Base-by-base conservation (phyloP, 768 basidiomycete genomes). In the Lactarius quietus region DNA sequence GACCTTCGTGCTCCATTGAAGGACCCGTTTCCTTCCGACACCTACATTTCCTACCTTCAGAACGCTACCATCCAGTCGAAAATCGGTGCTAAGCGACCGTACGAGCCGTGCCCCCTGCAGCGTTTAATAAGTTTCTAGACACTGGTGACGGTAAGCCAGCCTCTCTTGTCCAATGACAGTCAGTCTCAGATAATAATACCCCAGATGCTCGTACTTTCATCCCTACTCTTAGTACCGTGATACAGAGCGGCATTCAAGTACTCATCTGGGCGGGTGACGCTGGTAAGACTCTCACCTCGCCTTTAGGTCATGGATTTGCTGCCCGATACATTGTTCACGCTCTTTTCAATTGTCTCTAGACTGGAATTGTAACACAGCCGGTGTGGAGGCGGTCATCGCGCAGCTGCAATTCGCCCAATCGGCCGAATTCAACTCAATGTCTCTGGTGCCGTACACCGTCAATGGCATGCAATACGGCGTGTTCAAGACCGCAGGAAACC, bases 351-450 rank as follows among this genome's bases (percentile, higher is more conserved):
- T n/a, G n/a, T n/a, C n/a, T n/a, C n/a, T 5, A 39, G 80, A 82
- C 69, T 82, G 78, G 67, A 79, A 81, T 54, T 66, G 78, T 59
- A 83, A 82, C 69, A 81, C 73, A 59, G 69, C 75, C 28, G 82
- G 82, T 20, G 76, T 82, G 9, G 80, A 82, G 71, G 77, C 78
- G 0, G 81, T 82, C 78, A 79, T 82, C 55, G 75, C 83, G 1
- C 61, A 76, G 29, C 80, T 81, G 35, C 72, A 75, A 43, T 80
- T 79, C 68, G 73, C 75, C 6, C 31, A 31, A 10, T 53, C 45
- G 12, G 14, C 76, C 0, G 23, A 71, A 15, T 83, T 76, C 69
- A 73, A 78, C 57, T 66, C 72, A n/a, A 78, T 81, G 64, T 23
- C 66, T 0, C 81, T 82, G 70, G 65, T 73, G 14, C 72, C 75